These are phyloP conservation scores for Passalora sequoiae DNA, from an alignment of 2,329 filamentous ascomycete species.

Conservation along the genomic window DNA sequence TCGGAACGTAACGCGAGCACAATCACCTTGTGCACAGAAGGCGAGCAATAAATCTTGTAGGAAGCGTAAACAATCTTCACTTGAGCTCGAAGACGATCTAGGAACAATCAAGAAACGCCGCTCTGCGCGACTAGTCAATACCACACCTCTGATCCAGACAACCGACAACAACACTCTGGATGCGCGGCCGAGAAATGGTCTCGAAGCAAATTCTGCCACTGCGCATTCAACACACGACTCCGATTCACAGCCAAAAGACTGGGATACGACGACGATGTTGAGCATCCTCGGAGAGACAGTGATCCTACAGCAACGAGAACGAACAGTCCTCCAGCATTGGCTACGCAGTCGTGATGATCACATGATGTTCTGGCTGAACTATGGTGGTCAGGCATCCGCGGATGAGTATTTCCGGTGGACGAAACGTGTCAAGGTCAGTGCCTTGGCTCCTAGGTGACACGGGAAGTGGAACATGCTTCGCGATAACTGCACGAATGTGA, in stretches of 20 bases:
- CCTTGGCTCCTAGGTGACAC: not conserved
- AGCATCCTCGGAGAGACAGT: conserved; percentile 1
- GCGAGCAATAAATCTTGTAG: no score
- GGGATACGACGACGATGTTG: not conserved
- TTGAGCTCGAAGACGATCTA: not conserved
- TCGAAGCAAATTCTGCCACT: no score
- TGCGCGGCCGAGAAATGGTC: no score
- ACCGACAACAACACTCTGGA: not conserved
- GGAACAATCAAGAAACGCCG: not conserved
- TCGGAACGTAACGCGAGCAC: not conserved
- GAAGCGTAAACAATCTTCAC: not conserved
- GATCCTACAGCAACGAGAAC: not conserved
- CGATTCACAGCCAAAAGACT: not conserved
- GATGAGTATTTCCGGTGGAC: conserved; percentile 1
- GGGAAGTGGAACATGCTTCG: no score
- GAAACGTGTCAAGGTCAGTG: not conserved
- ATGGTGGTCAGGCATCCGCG: not conserved
- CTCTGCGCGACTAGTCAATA: not conserved
- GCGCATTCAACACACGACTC: not conserved
- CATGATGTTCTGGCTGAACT: conserved; percentile 8
- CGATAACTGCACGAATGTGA: no score
- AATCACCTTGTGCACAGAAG: not conserved
- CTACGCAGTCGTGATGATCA: conserved; percentile 7
- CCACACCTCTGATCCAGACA: not conserved
- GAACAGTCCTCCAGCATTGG: conserved; percentile 1